Base-by-base conservation (phyloP, 768 basidiomycete species). In the Hypholoma sublateritium region DNA sequence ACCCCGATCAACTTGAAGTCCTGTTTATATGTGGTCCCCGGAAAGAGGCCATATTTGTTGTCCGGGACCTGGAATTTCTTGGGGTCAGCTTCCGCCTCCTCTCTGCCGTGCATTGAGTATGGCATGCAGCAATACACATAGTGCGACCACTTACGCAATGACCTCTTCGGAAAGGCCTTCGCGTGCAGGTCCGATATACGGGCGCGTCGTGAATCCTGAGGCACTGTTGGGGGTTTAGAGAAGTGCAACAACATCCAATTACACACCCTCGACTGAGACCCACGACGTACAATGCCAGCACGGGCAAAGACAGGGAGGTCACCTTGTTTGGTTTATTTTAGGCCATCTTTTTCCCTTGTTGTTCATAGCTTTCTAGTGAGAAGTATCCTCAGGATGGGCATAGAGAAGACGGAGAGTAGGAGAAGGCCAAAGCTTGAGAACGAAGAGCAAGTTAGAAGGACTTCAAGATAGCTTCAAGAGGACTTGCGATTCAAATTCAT, bases 1-100 rank as follows among this genome's bases (percentile, higher is more conserved):
- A 98, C 97, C 24, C 95, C 96, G 64, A 59, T 99, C 97, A 62
- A n/a, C n/a, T n/a, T n/a, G n/a, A n/a, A n/a, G n/a, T 98, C 97
- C 55, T 90, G 88, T 69, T 99, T 95, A 69, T 99, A 98, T 0
- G 93, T 92, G 7, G 90, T 95, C 11, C 95, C 95, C 4, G 95
- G 92, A 68, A 99, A 98, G 5, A 98, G 80, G 22, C 96, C 96
- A 62, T 87, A 89, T 75, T 98, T 95, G 69, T 98, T 96, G 68
- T 99, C 97, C 21, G 96, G 97, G 71, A 98, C 96, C 71, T 95
- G 93, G 66, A 91, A 94, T 64, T 91, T 89, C 5, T 96, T 96
- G 0, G 92, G 89, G 70, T 93, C 93, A 22, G 91, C 77, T 51
- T 95, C 93, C 0, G 84, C 75, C 64, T 96, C 95, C 73, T 98